These are phyloP conservation scores for Neoarthrinium moseri DNA, from an alignment of 2,329 filamentous ascomycete genomes.

Conservation along the genomic window DNA sequence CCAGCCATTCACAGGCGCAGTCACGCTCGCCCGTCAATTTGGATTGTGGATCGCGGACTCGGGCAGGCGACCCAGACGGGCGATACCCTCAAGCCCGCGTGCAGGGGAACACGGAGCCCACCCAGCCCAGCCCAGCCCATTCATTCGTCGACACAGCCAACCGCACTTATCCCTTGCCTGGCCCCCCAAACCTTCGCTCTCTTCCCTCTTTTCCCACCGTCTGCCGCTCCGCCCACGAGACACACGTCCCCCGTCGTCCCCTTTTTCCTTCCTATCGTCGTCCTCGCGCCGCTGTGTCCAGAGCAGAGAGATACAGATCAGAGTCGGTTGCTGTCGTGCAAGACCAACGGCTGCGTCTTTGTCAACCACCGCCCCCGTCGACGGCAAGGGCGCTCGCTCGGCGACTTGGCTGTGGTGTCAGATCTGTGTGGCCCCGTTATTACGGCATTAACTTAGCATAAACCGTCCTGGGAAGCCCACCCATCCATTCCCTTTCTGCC, in stretches of 20 bases:
- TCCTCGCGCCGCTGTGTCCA: background rate
- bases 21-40: background rate
- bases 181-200: background rate
- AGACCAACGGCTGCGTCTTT: too few relatives aligned
- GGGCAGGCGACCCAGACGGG: slow-evolving; percentile 9
- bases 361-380: too few relatives aligned
- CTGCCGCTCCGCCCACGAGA: background rate
- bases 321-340: too few relatives aligned
- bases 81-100: background rate
- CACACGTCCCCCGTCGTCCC: background rate
- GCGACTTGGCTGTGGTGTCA: too few relatives aligned
- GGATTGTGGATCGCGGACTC: slow-evolving; percentile 1
- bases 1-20: background rate
- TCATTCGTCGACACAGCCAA: background rate
- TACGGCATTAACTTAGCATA: background rate
- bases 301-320: too few relatives aligned
- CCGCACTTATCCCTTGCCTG: slow-evolving; percentile 3
- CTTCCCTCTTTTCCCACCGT: slow-evolving; percentile 1
- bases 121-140: background rate
- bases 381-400: too few relatives aligned
- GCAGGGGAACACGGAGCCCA: background rate
- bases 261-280: background rate
- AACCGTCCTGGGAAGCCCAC: background rate
- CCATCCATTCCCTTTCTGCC: background rate
- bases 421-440: background rate